Evolutionary conservation across 2,329 filamentous ascomycete genomes (phyloP), one percentile per base, ranked within the genome.

Genomic region (Aspergillus uvarum): DNA sequence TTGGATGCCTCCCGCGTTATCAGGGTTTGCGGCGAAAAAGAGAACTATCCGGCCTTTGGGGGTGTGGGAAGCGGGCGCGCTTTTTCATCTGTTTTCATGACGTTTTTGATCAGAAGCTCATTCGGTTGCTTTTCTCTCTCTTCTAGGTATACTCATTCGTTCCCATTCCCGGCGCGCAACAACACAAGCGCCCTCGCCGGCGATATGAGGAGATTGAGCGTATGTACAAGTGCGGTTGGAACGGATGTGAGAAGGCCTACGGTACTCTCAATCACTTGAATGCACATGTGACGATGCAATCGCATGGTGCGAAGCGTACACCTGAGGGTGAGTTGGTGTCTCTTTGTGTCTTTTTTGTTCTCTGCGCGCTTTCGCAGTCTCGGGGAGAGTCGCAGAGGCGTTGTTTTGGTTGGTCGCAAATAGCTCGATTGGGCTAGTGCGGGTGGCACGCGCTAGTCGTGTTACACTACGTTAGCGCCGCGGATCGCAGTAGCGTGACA

Each of bases 211-310:
- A 99, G 76, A 99, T 99, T 69, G 95, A 99, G 81, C 89, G 95
- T 73, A 98, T 99, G 95, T 98, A 99, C 83, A 98, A 98, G 79
- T 99, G 95, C 73, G 95, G 94, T 26, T 98, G 92, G 91, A 94
- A 97, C 66, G 93, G 93, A 8, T 99, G 95, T 73, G 95, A 99
- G 78, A 99, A 99, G 80, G 95, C 95, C 2, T 99, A 99, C 69
- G 95, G 95, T 61, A 99, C 95, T 51, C 80, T 99, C 63, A 99
- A 99, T 77, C 95, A 99, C 75, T 77, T 99, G 68, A 99, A 99
- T 73, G 95, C 95, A 44, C 95, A 99, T 73, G 95, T 99, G 52
- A 98, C 95, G 14, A 98, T 98, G 95, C 95, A 99, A 77, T 95
- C 91, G 62, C 95, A 99, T 70, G 95, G 95, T 11, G 83, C 87